Evolutionary conservation across 768 basidiomycete genomes (phyloP).

Genomic region (Lactifluus volemus): DNA sequence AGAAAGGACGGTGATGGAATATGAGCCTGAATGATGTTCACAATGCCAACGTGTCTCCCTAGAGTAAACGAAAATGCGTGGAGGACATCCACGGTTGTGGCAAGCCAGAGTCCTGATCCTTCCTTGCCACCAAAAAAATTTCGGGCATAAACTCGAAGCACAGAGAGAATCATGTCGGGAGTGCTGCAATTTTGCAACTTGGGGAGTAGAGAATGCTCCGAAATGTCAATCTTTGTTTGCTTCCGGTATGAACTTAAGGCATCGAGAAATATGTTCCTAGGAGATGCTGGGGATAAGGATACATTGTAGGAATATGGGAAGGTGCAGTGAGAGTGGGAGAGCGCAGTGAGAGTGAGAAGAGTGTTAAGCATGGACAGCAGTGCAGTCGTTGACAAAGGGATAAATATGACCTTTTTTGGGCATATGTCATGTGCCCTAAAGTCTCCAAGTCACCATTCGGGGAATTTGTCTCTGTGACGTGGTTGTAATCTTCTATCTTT

Average conservation of each 20-base stretch:
- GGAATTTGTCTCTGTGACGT: no score
- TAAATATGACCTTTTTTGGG: no score
- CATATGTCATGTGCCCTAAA: no score
- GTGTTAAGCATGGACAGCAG: no score
- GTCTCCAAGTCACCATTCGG: no score
- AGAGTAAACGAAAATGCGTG: neutral
- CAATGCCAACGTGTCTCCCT: neutral
- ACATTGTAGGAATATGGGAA: neutral
- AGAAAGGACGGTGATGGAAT: neutral
- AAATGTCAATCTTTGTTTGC: neutral
- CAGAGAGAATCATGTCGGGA: neutral
- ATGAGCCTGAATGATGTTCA: neutral
- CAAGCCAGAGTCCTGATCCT: neutral
- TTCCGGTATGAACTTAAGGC: neutral
- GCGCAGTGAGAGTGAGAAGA: no score
- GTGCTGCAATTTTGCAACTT: neutral
- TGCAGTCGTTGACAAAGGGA: no score
- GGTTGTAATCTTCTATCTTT: no score
- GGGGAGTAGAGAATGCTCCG: neutral
- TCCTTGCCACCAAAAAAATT: neutral
- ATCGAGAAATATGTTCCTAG: neutral
- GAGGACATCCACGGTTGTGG: neutral
- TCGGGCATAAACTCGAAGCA: neutral
- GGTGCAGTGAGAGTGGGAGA: no score
- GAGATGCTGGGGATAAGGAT: neutral